Conservation (phyloP, 495 filamentous ascomycete genomes). For the Aspergillus funiculosus region DNA sequence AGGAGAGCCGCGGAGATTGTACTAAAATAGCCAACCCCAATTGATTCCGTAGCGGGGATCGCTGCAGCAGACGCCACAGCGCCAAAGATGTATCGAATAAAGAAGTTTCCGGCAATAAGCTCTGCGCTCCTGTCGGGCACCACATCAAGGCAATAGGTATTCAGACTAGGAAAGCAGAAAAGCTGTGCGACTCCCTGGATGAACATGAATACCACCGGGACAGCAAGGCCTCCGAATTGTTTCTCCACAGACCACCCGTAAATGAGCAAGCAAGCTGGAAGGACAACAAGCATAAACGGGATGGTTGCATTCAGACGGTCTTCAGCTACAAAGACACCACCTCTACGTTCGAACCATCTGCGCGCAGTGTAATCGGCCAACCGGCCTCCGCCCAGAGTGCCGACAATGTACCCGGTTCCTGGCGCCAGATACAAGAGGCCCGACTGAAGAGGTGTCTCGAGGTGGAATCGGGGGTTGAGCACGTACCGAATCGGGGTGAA, state of each 20-base stretch:
- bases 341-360: constrained; percentile 53
- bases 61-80: constrained; percentile 60
- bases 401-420: constrained; percentile 61
- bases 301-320: constrained; percentile 61
- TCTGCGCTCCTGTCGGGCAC: constrained; percentile 61
- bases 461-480: constrained; percentile 64
- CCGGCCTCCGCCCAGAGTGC: constrained; percentile 65
- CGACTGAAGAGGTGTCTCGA: constrained; percentile 58
- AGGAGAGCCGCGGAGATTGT: constrained; percentile 8
- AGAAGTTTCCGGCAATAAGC: constrained; percentile 69
- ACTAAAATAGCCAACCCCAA: constrained; percentile 52
- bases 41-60: constrained; percentile 57
- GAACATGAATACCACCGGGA: constrained; percentile 66
- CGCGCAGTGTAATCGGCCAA: constrained; percentile 64
- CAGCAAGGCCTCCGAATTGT: constrained; percentile 56
- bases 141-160: constrained; percentile 72
- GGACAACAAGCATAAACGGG: constrained; percentile 52
- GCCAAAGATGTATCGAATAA: constrained; percentile 63
- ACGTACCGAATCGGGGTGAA: constrained; percentile 71
- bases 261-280: constrained; percentile 60
- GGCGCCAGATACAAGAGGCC: constrained; percentile 72
- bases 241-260: constrained; percentile 72
- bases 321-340: constrained; percentile 57
- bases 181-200: constrained; percentile 65
- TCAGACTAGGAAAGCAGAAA: constrained; percentile 66